phyloP scores from a whole-genome alignment of 2,329 filamentous ascomycete genomes.

The Fusarium humuli region DNA sequence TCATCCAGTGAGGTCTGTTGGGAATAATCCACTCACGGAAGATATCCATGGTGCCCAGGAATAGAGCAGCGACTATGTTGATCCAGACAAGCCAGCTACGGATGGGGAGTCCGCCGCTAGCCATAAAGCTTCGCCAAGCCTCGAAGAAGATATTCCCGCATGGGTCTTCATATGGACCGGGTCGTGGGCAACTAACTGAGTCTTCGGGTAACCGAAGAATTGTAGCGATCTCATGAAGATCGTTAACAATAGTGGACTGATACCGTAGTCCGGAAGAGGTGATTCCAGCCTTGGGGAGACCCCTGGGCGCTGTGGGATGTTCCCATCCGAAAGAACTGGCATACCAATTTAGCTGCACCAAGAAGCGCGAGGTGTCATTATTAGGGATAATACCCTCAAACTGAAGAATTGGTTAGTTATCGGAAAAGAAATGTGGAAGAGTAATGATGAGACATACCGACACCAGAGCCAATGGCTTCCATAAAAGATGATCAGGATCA shows the following conservation, averaged over 20 bases:
- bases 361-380: constrained; percentile 43
- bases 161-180: constrained; percentile 28
- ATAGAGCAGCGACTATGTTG: constrained; percentile 27
- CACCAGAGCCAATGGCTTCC: constrained; percentile 42
- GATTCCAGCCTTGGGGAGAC: constrained; percentile 40
- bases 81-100: constrained; percentile 34
- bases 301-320: constrained; percentile 42
- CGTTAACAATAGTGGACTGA: constrained; percentile 31
- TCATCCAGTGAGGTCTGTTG: constrained; percentile 46
- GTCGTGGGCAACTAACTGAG: constrained; percentile 36
- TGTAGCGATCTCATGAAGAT: constrained; percentile 41
- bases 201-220: constrained; percentile 40
- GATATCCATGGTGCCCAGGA: constrained; percentile 25
- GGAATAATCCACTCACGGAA: constrained; percentile 43
- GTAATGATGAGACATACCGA: constrained; percentile 36
- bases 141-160: constrained; percentile 47
- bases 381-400: constrained; percentile 46
- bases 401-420: constrained; percentile 21
- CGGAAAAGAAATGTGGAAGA: not conserved
- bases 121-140: constrained; percentile 41
- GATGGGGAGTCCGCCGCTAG: constrained; percentile 27
- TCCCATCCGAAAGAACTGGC: constrained; percentile 45
- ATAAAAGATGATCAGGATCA: constrained; percentile 31
- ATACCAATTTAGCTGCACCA: constrained; percentile 46
- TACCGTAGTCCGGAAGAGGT: constrained; percentile 33